Conservation (phyloP, 2,329 filamentous ascomycete species). For the Nakataea oryzae region DNA sequence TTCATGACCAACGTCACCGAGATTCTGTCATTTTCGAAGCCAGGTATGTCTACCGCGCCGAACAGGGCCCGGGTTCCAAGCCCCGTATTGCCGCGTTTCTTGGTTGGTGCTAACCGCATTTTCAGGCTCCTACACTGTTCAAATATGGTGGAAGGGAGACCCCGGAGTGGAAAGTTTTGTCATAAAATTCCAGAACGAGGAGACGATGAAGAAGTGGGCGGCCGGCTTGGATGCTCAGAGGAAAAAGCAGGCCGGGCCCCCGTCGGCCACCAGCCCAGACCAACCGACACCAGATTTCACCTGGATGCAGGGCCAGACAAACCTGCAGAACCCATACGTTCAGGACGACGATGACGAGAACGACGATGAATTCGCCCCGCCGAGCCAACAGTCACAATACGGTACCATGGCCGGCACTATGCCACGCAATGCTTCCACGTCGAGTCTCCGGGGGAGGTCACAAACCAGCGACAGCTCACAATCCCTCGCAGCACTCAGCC, state of each 20-base stretch:
- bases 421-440: slow-evolving; percentile 62
- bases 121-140: slow-evolving; percentile 80
- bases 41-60: slow-evolving; percentile 50
- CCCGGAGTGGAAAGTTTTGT: slow-evolving; percentile 93
- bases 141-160: slow-evolving; percentile 98
- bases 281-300: slow-evolving; percentile 61
- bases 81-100: neutral
- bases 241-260: slow-evolving; percentile 40
- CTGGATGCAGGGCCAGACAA: slow-evolving; percentile 62
- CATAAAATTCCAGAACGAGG: slow-evolving; percentile 86
- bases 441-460: slow-evolving; percentile 65
- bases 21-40: slow-evolving; percentile 76
- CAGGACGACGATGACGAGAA: slow-evolving; percentile 45
- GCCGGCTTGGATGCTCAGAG: slow-evolving; percentile 68
- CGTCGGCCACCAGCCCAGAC: slow-evolving; percentile 35
- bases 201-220: slow-evolving; percentile 89
- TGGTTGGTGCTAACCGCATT: slow-evolving; percentile 15
- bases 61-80: neutral
- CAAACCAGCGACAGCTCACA: slow-evolving; percentile 61
- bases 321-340: slow-evolving; percentile 74
- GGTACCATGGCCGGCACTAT: slow-evolving; percentile 26
- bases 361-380: slow-evolving; percentile 38
- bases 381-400: slow-evolving; percentile 17
- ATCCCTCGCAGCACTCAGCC: slow-evolving; percentile 44
- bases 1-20: slow-evolving; percentile 99